phyloP scores from a whole-genome alignment of 768 basidiomycete species.

The Tulasnella calospora region DNA sequence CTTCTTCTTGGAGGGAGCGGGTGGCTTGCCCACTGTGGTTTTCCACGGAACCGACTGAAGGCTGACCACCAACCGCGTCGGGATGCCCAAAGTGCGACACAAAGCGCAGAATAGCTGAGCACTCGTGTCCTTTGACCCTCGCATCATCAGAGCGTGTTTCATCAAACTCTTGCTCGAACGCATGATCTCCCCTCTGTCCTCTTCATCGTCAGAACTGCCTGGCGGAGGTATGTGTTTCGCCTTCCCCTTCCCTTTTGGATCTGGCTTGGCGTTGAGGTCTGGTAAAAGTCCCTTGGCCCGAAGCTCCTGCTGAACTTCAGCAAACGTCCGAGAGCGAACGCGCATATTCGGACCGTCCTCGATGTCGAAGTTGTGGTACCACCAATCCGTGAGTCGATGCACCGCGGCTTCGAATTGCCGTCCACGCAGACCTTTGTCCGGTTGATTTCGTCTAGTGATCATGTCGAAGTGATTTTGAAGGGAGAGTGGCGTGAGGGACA shows the following conservation, averaged over 20 bases:
- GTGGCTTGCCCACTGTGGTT: constrained; percentile 45
- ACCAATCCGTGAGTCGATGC: constrained; percentile 73
- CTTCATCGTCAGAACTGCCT: constrained; percentile 34
- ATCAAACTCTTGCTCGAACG: constrained; percentile 79
- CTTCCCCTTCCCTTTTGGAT: constrained; percentile 34
- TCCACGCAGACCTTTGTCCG: constrained; percentile 75
- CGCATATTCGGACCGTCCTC: constrained; percentile 55
- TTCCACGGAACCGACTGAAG: constrained; percentile 93
- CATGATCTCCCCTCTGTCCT: constrained; percentile 56
- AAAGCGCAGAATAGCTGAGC: constrained; percentile 89
- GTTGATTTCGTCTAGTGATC: constrained; percentile 75
- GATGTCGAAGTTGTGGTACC: constrained; percentile 63
- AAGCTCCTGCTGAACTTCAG: constrained; percentile 52
- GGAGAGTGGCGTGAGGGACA: constrained; percentile 77
- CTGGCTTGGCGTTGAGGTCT: constrained; percentile 21
- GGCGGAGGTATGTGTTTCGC: constrained; percentile 35
- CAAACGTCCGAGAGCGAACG: constrained; percentile 69
- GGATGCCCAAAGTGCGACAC: constrained; percentile 79
- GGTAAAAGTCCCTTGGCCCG: not conserved
- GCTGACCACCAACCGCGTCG: constrained; percentile 81
- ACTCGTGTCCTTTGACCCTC: constrained; percentile 77
- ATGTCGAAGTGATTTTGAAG: constrained; percentile 75
- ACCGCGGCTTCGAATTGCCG: constrained; percentile 83
- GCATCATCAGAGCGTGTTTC: constrained; percentile 81
- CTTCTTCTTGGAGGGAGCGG: constrained; percentile 34